Conservation (phyloP, 305 asterid species). For the Fraxinus sp. region DNA sequence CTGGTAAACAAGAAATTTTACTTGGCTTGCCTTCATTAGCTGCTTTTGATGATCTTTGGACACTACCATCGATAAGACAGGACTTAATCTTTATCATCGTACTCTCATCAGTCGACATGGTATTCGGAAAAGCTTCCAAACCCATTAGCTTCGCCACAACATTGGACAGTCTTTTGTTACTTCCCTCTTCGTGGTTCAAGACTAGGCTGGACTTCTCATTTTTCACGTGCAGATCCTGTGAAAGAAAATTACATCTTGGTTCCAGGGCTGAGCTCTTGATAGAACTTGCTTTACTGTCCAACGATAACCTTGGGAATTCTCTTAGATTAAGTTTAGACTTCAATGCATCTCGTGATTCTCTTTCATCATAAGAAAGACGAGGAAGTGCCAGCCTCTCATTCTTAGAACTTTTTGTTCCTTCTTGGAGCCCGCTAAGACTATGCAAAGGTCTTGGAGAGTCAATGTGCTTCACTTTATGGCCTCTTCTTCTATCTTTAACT, state of each 20-base stretch:
- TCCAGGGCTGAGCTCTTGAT: constrained; percentile 47
- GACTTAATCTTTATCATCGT: constrained; percentile 33
- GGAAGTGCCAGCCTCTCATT: constrained; percentile 43
- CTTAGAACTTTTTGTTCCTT: constrained; percentile 32
- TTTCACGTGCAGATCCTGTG: constrained; percentile 38
- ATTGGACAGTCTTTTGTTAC: constrained; percentile 57
- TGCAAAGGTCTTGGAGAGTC: constrained; percentile 86
- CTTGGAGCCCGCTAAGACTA: constrained; percentile 36
- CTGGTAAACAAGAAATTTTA: constrained; percentile 34
- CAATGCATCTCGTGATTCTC: constrained; percentile 59
- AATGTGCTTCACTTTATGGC: constrained; percentile 62
- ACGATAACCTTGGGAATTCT: constrained; percentile 77
- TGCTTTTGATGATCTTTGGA: constrained; percentile 26
- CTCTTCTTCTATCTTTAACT: constrained; percentile 45
- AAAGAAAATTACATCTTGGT: constrained; percentile 46
- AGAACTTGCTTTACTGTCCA: constrained; percentile 72
- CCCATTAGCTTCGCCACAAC: constrained; percentile 94
- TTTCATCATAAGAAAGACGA: constrained; percentile 79
- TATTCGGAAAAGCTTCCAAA: constrained; percentile 59
- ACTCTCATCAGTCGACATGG: constrained; percentile 35
- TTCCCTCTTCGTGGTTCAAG: constrained; percentile 42
- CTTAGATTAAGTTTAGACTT: constrained; percentile 52
- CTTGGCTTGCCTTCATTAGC: constrained; percentile 36
- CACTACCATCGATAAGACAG: constrained; percentile 30
- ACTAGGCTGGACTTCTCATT: constrained; percentile 31